These are phyloP conservation scores for Arthrobotrys entomopaga DNA, from an alignment of 2,329 filamentous ascomycete genomes.

Conservation along the genomic window DNA sequence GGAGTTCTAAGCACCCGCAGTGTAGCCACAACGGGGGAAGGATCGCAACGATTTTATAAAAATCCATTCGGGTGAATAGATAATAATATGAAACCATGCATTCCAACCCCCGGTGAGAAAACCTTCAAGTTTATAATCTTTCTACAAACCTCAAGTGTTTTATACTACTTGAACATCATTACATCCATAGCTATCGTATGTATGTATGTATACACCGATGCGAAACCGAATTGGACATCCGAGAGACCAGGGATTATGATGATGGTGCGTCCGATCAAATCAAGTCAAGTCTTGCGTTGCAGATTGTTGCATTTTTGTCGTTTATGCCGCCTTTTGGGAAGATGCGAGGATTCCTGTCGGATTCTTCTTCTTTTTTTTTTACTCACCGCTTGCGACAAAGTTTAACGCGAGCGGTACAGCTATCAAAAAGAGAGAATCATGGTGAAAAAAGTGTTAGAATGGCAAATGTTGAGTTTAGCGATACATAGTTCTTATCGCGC, in stretches of 20 bases:
- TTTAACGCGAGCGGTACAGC: conserved; percentile 84
- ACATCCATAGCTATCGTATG: neutral
- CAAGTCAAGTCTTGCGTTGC: conserved; percentile 28
- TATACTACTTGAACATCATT: conserved; percentile 10
- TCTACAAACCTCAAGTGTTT: conserved; percentile 53
- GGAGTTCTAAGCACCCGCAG: conserved; percentile 57
- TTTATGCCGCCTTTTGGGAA: conserved; percentile 66
- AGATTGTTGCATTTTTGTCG: conserved; percentile 23
- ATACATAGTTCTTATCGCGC: neutral
- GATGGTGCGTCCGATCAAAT: conserved; percentile 20
- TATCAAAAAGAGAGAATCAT: conserved; percentile 61
- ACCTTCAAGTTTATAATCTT: conserved; percentile 48
- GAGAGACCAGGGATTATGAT: neutral
- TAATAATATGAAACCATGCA: neutral
- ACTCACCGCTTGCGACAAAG: conserved; percentile 93
- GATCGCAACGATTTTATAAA: neutral
- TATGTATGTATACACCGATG: too few species aligned
- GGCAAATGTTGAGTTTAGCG: neutral
- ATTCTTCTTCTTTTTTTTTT: conserved; percentile 61
- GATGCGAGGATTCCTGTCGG: neutral
- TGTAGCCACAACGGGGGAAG: conserved; percentile 58
- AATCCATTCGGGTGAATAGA: too few species aligned
- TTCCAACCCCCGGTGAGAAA: conserved; percentile 33
- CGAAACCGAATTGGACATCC: neutral
- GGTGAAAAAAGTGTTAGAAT: conserved; percentile 23